Base-by-base conservation (phyloP, 331 rosid species). In the Pyrus hybrid region DNA sequence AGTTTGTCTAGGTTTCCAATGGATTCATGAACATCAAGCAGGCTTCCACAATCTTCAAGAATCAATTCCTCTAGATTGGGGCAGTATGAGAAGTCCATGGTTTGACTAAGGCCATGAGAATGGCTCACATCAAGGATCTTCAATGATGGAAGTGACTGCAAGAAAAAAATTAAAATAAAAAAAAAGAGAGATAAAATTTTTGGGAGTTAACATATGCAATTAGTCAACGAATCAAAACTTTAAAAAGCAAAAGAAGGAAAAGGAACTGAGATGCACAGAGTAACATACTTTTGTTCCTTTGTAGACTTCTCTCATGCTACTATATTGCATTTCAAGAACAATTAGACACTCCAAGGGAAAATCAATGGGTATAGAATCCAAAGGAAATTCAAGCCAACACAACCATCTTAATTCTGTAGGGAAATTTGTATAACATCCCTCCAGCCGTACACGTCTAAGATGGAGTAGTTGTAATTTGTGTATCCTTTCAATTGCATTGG, bases 101-200 rank as follows among this genome's bases (percentile, higher is more conserved):
- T 43, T 26, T 12, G 33, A 18, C 6, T 56, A 13, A 41, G 35
- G 7, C 57, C 32, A 21, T 29, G 53, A 33, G 71, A 72, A 41
- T 37, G 74, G 28, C 77, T 49, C 47, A 73, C 35, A 57, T 79
- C 56, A 53, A 79, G 74, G 28, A 28, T 69, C 64, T 56, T 79
- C 70, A 77, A 32, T 4, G 43, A 23, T 14, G 13, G 33, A 28
- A 79, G 33, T n/a, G 22, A 3, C 67, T 65, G 62, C 18, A 45
- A 5, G 18, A 45, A 45, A 45, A 13, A 12, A 1, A 35, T 14
- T 26, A 18, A 25, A 23, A 49, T 2, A 18, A 13, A 47, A 4
- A 5, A 66, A 66, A 45, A 45, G 18, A 43, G 17, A 8, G 0
- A 43, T 13, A 4, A 9, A 17, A 20, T 22, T 43, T 12, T 2